Evolutionary conservation across 257 asterid genomes (phyloP).

Genomic region (Solanum appendiculatum): DNA sequence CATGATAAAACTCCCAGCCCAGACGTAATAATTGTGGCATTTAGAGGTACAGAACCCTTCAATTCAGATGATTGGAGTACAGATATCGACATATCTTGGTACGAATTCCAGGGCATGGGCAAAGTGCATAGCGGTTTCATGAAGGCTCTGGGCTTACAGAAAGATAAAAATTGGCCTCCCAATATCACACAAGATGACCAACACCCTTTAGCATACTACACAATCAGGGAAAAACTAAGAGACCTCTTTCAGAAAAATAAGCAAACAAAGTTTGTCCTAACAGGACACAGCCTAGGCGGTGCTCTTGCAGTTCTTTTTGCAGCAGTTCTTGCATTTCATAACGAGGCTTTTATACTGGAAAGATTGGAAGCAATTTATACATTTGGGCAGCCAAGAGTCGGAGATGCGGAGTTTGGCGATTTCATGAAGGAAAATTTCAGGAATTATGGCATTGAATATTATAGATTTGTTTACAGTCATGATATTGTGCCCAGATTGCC

Average conservation of each 20-base stretch:
- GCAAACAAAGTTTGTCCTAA: conserved; percentile 22
- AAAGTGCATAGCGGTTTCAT: conserved; percentile 50
- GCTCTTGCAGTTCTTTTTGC: conserved; percentile 51
- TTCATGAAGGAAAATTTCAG: conserved; percentile 28
- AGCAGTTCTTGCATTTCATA: conserved; percentile 32
- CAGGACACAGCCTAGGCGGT: conserved; percentile 76
- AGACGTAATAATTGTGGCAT: conserved; percentile 22
- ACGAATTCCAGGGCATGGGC: conserved; percentile 24
- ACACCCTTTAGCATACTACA: conserved; percentile 18
- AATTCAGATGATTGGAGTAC: conserved; percentile 32
- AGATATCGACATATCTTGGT: conserved; percentile 47
- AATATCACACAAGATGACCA: background rate
- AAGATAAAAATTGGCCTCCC: conserved; percentile 19
- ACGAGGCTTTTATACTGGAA: conserved; percentile 21
- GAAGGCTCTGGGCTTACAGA: conserved; percentile 49
- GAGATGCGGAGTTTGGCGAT: conserved; percentile 36
- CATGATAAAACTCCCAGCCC: conserved; percentile 13
- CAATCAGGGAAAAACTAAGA: conserved; percentile 24
- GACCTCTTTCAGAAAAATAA: background rate
- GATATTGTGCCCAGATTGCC: conserved; percentile 61
- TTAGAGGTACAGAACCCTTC: conserved; percentile 46
- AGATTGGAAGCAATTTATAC: conserved; percentile 50
- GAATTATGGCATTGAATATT: conserved; percentile 16
- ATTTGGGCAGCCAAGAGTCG: conserved; percentile 70
- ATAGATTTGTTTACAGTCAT: conserved; percentile 45